phyloP scores from a whole-genome alignment of 2,329 filamentous ascomycete species.

The Penicillium sumatraense region DNA sequence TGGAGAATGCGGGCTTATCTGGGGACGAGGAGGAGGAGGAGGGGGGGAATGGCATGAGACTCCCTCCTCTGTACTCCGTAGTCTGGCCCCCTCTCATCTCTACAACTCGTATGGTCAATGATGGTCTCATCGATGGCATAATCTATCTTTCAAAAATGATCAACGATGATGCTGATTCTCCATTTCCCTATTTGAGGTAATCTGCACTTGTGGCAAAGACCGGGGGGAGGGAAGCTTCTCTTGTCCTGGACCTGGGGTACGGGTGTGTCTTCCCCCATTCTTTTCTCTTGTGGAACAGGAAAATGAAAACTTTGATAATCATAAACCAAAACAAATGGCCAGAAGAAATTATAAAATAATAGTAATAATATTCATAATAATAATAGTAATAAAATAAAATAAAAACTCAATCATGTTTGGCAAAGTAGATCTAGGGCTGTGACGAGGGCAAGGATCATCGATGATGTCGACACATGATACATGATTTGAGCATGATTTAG shows the following conservation, averaged over 20 bases:
- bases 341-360: too few relatives aligned
- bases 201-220: background rate
- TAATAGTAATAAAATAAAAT: background rate
- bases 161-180: background rate
- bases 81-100: background rate
- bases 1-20: slow-evolving; percentile 19
- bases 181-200: background rate
- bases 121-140: background rate
- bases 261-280: background rate
- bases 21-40: background rate
- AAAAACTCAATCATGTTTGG: background rate
- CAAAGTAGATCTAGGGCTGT: slow-evolving; percentile 11
- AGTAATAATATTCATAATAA: too few relatives aligned
- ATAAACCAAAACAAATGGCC: background rate
- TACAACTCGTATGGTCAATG: background rate
- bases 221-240: background rate
- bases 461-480: slow-evolving; percentile 30
- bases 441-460: slow-evolving; percentile 27
- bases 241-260: background rate
- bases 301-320: background rate
- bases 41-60: background rate
- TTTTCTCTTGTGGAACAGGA: background rate
- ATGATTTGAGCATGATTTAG: slow-evolving; percentile 24
- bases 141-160: background rate
- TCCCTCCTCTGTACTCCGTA: too few relatives aligned